These are phyloP conservation scores for Rhodotorula graminis DNA, from an alignment of 768 basidiomycete species.

Conservation along the genomic window DNA sequence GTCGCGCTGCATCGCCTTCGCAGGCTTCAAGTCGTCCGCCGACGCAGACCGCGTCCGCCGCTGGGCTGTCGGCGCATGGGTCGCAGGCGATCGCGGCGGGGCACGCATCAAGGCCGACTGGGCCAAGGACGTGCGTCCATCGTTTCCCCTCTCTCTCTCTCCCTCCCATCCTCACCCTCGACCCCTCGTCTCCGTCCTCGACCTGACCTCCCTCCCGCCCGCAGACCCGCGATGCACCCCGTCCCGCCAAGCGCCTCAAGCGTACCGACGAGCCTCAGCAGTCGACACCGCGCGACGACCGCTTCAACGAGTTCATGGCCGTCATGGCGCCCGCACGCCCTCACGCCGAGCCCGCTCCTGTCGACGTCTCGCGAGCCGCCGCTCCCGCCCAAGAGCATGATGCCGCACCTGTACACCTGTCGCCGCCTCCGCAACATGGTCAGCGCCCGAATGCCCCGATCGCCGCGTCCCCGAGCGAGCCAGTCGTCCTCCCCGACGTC, in stretches of 20 bases:
- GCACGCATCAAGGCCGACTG: conserved; percentile 68
- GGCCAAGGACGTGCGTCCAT: conserved; percentile 62
- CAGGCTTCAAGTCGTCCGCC: conserved; percentile 75
- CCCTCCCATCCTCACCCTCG: too few species aligned
- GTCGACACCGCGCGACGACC: neutral
- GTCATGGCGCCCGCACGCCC: conserved; percentile 61
- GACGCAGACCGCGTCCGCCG: conserved; percentile 70
- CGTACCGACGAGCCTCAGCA: neutral
- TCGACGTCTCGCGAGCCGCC: too few species aligned
- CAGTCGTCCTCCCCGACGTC: neutral
- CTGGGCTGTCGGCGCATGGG: conserved; percentile 80
- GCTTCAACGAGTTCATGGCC: conserved; percentile 64
- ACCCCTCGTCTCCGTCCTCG: neutral
- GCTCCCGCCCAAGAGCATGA: too few species aligned
- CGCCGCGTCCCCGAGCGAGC: too few species aligned
- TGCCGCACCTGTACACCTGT: too few species aligned
- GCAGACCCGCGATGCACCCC: conserved; percentile 19
- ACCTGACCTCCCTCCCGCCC: neutral
- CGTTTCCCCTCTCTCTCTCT: too few species aligned
- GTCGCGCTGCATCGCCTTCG: conserved; percentile 81
- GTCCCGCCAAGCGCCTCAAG: conserved; percentile 28
- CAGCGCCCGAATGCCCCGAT: too few species aligned
- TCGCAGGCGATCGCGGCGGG: conserved; percentile 55
- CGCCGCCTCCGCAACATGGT: too few species aligned
- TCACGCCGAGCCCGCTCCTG: too few species aligned